Conservation (phyloP, 129 eudicot genomes). For the Solidago caesia region DNA sequence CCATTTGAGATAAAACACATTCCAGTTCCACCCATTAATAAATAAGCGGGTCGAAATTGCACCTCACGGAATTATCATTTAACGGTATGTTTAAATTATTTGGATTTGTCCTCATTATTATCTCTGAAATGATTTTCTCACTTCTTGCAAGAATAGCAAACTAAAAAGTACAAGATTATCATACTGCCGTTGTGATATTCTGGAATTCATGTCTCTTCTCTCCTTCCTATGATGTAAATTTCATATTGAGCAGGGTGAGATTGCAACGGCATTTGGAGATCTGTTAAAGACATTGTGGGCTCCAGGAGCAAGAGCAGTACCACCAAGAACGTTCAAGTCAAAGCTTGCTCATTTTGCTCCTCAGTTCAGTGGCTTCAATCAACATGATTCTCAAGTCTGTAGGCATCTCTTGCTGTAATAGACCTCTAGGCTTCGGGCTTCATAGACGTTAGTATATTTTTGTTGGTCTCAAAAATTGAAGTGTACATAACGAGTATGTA, state of each 20-base stretch:
- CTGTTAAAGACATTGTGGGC: constrained; percentile 87
- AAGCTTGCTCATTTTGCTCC: constrained; percentile 96
- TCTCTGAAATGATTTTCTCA: constrained; percentile 11
- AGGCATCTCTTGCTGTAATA: constrained; percentile 28
- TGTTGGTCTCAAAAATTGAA: constrained; percentile 7
- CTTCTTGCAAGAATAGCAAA: constrained; percentile 20
- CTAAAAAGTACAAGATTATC: constrained; percentile 12
- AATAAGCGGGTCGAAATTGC: not conserved
- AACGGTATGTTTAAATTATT: not conserved
- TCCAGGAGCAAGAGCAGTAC: constrained; percentile 86
- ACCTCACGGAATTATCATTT: not conserved
- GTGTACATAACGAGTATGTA: constrained; percentile 17
- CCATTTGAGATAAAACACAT: not conserved
- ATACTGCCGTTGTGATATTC: constrained; percentile 5
- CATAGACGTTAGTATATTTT: not conserved
- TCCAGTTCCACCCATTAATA: not conserved
- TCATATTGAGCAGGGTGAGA: constrained; percentile 69
- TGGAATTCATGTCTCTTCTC: constrained; percentile 4
- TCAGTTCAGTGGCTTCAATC: constrained; percentile 93
- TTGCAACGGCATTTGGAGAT: constrained; percentile 93
- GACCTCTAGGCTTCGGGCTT: constrained; percentile 19
- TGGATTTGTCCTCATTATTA: not conserved
- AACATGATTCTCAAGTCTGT: constrained; percentile 93
- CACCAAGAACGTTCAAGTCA: constrained; percentile 77
- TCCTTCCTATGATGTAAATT: constrained; percentile 20